These are phyloP conservation scores for Terana coerulea DNA, from an alignment of 768 basidiomycete species.

Conservation along the genomic window DNA sequence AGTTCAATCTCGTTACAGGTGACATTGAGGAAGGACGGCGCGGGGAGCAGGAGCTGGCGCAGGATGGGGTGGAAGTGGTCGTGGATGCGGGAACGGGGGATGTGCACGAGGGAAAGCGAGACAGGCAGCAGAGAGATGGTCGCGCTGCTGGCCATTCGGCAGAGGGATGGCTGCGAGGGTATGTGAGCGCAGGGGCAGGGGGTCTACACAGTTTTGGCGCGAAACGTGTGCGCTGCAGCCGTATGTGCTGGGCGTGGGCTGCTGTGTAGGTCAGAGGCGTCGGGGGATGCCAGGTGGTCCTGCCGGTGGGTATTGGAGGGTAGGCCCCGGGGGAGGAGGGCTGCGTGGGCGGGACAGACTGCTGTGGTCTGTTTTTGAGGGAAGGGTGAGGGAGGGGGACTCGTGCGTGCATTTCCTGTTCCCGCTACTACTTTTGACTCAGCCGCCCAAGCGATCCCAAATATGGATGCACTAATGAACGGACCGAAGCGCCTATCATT, in stretches of 20 bases:
- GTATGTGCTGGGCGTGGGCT: background rate
- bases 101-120: slow-evolving; percentile 68
- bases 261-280: background rate
- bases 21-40: slow-evolving; percentile 66
- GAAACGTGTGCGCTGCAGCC: background rate
- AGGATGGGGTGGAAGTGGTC: slow-evolving; percentile 59
- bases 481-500: background rate
- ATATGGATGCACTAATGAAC: slow-evolving; percentile 2
- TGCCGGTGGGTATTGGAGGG: background rate
- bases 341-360: background rate
- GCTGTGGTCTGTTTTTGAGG: background rate
- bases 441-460: background rate
- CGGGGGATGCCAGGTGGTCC: background rate
- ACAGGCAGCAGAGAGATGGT: slow-evolving; percentile 73
- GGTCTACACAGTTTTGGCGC: background rate
- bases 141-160: slow-evolving; percentile 25
- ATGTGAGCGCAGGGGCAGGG: background rate
- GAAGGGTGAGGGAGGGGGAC: slow-evolving; percentile 1
- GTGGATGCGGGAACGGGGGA: slow-evolving; percentile 65
- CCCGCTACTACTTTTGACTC: slow-evolving; percentile 10
- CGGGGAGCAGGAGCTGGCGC: slow-evolving; percentile 64
- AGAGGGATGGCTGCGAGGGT: background rate
- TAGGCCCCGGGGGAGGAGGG: background rate
- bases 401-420: slow-evolving; percentile 7
- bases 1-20: slow-evolving; percentile 81